A percentile compares a stretch with the other conserved stretches of the same genome.
Evolutionary conservation across 2,329 filamentous ascomycete genomes (phyloP).

Genomic region (Fusarium sp.): DNA sequence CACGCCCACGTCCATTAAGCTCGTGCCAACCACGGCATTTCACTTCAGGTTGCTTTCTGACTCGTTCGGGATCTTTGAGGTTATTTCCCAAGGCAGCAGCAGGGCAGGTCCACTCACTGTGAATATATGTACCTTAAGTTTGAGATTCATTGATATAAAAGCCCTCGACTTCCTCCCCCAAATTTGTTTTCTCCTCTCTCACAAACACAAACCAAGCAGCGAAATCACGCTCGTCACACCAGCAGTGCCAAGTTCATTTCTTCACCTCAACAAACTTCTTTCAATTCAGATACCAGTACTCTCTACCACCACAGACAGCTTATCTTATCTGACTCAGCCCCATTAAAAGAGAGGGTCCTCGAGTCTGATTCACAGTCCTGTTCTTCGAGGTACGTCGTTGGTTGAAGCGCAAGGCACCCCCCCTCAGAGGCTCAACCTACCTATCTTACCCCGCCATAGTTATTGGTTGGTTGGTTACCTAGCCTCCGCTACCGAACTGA

Average conservation of each 20-base stretch:
- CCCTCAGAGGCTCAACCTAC: conserved; percentile 37
- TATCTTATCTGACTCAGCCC: conserved; percentile 15
- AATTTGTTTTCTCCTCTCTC: not conserved
- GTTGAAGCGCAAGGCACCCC: conserved; percentile 9
- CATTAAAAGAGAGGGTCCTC: conserved; percentile 22
- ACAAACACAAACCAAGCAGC: not conserved
- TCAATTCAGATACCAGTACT: not conserved
- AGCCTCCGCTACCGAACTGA: conserved; percentile 16
- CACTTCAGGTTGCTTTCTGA: conserved; percentile 13
- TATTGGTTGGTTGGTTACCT: conserved; percentile 29
- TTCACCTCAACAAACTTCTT: not conserved
- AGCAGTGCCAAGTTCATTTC: not conserved
- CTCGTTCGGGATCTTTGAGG: conserved; percentile 16
- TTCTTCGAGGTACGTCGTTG: conserved; percentile 32
- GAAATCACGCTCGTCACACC: not conserved
- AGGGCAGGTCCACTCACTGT: conserved; percentile 16
- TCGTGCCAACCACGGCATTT: conserved; percentile 3
- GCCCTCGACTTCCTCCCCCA: not conserved
- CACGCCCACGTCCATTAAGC: not conserved
- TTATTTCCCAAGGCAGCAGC: conserved; percentile 39
- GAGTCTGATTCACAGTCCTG: conserved; percentile 33
- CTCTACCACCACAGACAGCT: not conserved
- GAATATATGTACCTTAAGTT: not conserved
- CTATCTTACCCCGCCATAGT: conserved; percentile 40
- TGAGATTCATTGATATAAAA: conserved; percentile 12